phyloP scores from a whole-genome alignment of 2,329 filamentous ascomycete genomes.

The Stachybotrys chlorohalonatus region DNA sequence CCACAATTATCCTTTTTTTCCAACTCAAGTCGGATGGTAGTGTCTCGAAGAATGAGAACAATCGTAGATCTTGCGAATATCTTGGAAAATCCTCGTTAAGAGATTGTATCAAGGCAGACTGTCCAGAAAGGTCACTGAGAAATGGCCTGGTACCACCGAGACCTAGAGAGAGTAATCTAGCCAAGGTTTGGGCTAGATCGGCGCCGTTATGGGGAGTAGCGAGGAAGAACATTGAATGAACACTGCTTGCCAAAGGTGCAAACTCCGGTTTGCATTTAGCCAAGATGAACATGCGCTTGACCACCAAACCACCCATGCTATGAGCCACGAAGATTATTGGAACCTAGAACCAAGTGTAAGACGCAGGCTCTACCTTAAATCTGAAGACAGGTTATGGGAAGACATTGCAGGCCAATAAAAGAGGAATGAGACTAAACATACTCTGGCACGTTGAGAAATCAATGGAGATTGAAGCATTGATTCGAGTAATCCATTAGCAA shows the following conservation, averaged over 20 bases:
- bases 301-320: neutral
- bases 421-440: neutral
- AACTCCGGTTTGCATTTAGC: neutral
- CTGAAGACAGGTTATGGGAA: too few species aligned
- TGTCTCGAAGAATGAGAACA: neutral
- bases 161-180: neutral
- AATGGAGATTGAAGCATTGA: neutral
- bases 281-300: neutral
- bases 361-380: too few species aligned
- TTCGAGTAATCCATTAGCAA: neutral
- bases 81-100: neutral
- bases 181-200: neutral
- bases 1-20: neutral
- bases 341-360: too few species aligned
- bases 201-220: neutral
- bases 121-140: neutral
- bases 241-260: neutral
- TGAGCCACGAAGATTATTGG: neutral
- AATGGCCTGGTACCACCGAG: neutral
- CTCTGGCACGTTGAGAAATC: neutral
- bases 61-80: neutral
- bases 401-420: neutral
- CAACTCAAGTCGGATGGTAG: neutral
- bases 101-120: neutral
- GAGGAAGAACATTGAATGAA: neutral